Evolutionary conservation across 208 protist species (phyloP).

Genomic region (Leishmania arabica): DNA sequence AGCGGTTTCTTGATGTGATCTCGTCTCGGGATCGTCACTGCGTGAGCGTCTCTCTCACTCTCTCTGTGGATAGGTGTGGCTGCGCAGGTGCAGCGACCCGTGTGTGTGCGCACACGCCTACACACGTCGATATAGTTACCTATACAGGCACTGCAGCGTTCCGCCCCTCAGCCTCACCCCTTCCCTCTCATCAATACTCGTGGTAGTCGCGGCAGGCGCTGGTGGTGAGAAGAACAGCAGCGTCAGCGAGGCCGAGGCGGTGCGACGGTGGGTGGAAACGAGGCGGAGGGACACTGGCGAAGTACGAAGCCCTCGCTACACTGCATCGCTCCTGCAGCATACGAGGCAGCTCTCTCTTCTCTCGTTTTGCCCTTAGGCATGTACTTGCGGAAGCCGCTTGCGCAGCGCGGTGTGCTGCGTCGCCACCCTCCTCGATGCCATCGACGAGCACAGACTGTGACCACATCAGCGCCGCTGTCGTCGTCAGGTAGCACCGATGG

Average conservation of each 20-base stretch:
- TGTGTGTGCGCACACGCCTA: background rate
- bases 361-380: background rate
- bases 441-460: background rate
- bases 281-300: background rate
- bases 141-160: background rate
- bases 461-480: background rate
- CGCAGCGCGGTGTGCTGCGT: background rate
- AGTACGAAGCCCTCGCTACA: background rate
- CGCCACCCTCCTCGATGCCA: background rate
- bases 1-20: background rate
- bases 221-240: background rate
- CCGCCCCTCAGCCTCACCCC: background rate
- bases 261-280: background rate
- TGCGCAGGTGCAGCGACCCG: background rate
- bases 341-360: background rate
- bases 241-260: background rate
- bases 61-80: background rate
- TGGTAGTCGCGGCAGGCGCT: background rate
- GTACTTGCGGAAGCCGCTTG: conserved; percentile 2
- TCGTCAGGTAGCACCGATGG: conserved; percentile 9
- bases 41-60: background rate
- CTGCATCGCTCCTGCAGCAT: background rate
- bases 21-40: background rate
- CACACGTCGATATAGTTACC: background rate
- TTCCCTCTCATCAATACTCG: background rate